Conservation (phyloP, 495 filamentous ascomycete species). For the Hyaloscypha variabilis region DNA sequence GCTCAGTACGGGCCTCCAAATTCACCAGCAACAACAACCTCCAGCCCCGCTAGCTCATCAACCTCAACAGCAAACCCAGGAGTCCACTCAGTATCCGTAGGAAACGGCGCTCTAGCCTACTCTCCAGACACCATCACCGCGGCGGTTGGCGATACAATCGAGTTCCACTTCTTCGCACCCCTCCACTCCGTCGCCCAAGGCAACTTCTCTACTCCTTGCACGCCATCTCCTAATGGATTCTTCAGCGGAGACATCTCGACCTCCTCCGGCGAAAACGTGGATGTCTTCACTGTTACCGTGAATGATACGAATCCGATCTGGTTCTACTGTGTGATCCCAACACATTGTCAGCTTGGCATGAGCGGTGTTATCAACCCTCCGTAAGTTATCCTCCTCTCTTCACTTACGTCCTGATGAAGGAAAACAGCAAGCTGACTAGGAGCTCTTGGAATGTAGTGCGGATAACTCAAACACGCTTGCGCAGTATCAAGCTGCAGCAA, state of each 20-base stretch:
- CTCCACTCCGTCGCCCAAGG: conserved; percentile 68
- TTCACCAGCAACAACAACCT: neutral
- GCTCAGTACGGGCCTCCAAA: conserved; percentile 1
- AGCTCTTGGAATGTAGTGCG: too few relatives aligned
- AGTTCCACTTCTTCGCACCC: conserved; percentile 67
- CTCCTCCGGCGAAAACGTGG: conserved; percentile 35
- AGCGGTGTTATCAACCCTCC: conserved; percentile 46
- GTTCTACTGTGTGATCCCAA: conserved; percentile 46
- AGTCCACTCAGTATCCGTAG: neutral
- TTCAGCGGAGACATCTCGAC: conserved; percentile 39
- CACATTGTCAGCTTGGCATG: conserved; percentile 50
- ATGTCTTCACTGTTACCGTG: conserved; percentile 44
- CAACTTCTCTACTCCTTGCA: conserved; percentile 66
- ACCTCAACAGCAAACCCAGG: neutral
- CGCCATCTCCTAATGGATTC: conserved; percentile 41
- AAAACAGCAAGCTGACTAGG: too few relatives aligned
- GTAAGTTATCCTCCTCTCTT: conserved; percentile 3
- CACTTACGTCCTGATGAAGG: too few relatives aligned
- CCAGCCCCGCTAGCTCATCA: neutral
- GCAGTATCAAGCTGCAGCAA: neutral
- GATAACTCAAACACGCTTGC: neutral
- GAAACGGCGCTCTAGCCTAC: conserved; percentile 45
- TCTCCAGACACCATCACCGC: conserved; percentile 56
- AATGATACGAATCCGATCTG: conserved; percentile 47
- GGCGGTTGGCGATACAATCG: conserved; percentile 54